Conservation (phyloP, 2,329 filamentous ascomycete species). For the Colletotrichum sp. region DNA sequence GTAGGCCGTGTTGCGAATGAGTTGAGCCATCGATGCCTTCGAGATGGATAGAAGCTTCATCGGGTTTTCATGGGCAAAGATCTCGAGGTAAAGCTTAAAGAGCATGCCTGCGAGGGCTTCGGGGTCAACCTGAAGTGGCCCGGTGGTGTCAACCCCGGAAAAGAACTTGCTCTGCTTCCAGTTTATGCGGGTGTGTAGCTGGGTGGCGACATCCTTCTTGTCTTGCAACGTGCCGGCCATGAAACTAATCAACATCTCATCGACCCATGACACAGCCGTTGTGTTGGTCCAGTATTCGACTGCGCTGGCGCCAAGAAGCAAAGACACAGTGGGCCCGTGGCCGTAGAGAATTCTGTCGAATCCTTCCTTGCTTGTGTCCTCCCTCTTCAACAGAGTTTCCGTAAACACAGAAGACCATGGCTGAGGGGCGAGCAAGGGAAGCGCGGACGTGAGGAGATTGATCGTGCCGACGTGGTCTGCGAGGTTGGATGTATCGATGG, state of each 20-base stretch:
- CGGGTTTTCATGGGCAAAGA: conserved; percentile 47
- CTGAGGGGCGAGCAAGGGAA: conserved; percentile 48
- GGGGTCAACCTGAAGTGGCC: conserved; percentile 34
- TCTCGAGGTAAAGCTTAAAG: conserved; percentile 45
- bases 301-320: conserved; percentile 55
- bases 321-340: conserved; percentile 48
- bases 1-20: conserved; percentile 22
- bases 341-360: conserved; percentile 50
- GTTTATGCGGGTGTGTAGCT: conserved; percentile 32
- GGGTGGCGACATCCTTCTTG: neutral
- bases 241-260: conserved; percentile 38
- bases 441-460: conserved; percentile 42
- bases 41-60: conserved; percentile 9
- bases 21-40: conserved; percentile 1
- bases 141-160: conserved; percentile 26
- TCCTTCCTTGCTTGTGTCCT: conserved; percentile 28
- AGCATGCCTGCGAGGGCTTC: conserved; percentile 41
- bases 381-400: conserved; percentile 19
- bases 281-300: conserved; percentile 56
- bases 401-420: conserved; percentile 52
- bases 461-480: conserved; percentile 42
- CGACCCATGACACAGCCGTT: conserved; percentile 40
- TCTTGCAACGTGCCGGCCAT: neutral
- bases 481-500: conserved; percentile 58
- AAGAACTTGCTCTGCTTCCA: conserved; percentile 41